Conservation (phyloP, 2,329 filamentous ascomycete species). For the Pleochaeta shiraiana region DNA sequence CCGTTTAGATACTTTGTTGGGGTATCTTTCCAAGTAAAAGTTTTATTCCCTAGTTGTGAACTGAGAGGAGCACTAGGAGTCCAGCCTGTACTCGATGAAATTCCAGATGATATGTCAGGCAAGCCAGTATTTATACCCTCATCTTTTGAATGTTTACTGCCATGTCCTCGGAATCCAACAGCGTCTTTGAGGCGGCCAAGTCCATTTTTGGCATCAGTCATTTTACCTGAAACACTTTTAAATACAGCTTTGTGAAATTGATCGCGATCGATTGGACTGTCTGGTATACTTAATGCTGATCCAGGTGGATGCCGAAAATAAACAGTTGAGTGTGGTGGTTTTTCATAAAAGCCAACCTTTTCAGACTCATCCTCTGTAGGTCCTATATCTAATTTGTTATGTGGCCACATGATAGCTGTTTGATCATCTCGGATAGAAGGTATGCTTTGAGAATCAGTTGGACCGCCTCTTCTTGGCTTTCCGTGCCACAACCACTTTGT, state of each 20-base stretch:
- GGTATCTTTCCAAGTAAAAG: slow-evolving; percentile 42
- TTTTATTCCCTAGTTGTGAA: slow-evolving; percentile 22
- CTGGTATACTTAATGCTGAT: slow-evolving; percentile 25
- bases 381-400: slow-evolving; percentile 28
- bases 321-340: slow-evolving; percentile 24
- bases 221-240: slow-evolving; percentile 58
- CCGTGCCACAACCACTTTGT: slow-evolving; percentile 92
- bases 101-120: slow-evolving; percentile 10
- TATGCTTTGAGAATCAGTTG: slow-evolving; percentile 24
- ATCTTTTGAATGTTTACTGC: slow-evolving; percentile 33
- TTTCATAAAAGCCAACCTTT: slow-evolving; percentile 19
- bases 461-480: slow-evolving; percentile 47
- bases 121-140: slow-evolving; percentile 17
- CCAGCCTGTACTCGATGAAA: slow-evolving; percentile 5
- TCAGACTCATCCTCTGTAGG: slow-evolving; percentile 31
- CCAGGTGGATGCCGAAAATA: slow-evolving; percentile 24
- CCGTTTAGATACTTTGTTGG: slow-evolving; percentile 32
- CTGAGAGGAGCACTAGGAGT: slow-evolving; percentile 8
- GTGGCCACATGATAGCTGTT: slow-evolving; percentile 23
- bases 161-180: slow-evolving; percentile 37
- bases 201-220: slow-evolving; percentile 62
- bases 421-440: slow-evolving; percentile 36
- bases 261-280: slow-evolving; percentile 33
- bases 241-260: slow-evolving; percentile 42
- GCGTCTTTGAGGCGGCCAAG: slow-evolving; percentile 72